These are phyloP conservation scores for Blastobotrys persicus DNA, from an alignment of 1,139 yeast genomes.

Conservation along the genomic window DNA sequence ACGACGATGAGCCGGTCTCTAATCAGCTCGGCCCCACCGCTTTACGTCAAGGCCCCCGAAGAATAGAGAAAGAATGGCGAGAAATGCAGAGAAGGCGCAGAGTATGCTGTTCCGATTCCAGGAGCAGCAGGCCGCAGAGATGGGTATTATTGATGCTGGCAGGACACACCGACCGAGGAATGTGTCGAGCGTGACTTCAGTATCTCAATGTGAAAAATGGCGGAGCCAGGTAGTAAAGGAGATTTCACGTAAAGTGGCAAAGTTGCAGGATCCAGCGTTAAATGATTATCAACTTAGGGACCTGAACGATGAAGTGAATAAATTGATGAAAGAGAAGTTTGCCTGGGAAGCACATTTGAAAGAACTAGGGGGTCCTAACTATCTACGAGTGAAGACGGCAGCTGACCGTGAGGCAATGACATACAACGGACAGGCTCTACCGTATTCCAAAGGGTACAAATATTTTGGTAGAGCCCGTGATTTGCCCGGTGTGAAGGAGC, in stretches of 20 bases:
- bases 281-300: slow-evolving; percentile 66
- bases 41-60: too few species aligned
- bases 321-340: slow-evolving; percentile 60
- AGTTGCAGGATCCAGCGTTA: slow-evolving; percentile 60
- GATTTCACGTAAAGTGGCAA: slow-evolving; percentile 56
- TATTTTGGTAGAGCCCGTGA: slow-evolving; percentile 86
- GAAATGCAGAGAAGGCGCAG: slow-evolving; percentile 74
- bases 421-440: slow-evolving; percentile 19
- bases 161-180: slow-evolving; percentile 53
- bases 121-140: slow-evolving; percentile 56
- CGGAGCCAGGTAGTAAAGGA: slow-evolving; percentile 63
- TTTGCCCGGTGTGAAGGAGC: slow-evolving; percentile 66
- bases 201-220: slow-evolving; percentile 77
- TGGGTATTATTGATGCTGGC: slow-evolving; percentile 56
- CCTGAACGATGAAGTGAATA: slow-evolving; percentile 72
- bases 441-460: slow-evolving; percentile 52
- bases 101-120: slow-evolving; percentile 66
- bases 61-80: slow-evolving; percentile 58
- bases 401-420: slow-evolving; percentile 13
- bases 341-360: slow-evolving; percentile 78
- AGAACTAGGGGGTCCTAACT: slow-evolving; percentile 69
- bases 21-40: too few species aligned
- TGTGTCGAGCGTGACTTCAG: slow-evolving; percentile 51
- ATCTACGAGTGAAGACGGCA: slow-evolving; percentile 33
- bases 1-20: too few species aligned